phyloP scores from a whole-genome alignment of 1,284 basidiomycete species.

The Boletus semigastroideus region DNA sequence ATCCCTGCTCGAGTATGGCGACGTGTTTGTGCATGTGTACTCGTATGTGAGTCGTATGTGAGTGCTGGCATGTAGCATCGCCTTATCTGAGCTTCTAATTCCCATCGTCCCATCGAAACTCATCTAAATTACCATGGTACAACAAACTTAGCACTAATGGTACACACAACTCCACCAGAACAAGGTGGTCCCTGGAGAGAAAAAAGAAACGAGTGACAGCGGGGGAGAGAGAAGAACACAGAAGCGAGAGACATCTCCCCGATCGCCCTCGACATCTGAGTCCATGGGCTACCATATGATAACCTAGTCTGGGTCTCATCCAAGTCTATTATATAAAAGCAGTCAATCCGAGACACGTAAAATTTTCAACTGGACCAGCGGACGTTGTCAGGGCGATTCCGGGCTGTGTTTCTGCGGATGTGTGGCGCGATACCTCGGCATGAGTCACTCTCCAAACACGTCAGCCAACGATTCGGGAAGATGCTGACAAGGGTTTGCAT shows the following conservation, averaged over 20 bases:
- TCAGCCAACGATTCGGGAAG: conserved; percentile 5
- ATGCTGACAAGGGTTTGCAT: conserved; percentile 6
- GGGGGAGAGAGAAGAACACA: neutral
- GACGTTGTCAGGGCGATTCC: conserved; percentile 7
- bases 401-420: conserved; percentile 2
- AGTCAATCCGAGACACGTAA: conserved; percentile 8
- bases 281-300: conserved; percentile 10
- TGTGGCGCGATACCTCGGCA: conserved; percentile 2
- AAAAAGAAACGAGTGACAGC: conserved; percentile 16
- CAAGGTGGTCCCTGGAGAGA: conserved; percentile 6
- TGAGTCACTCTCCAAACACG: conserved; percentile 24
- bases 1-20: neutral
- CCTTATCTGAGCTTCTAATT: neutral
- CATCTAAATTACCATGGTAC: conserved; percentile 15
- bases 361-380: conserved; percentile 6
- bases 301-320: conserved; percentile 20
- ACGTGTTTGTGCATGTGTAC: conserved; percentile 12
- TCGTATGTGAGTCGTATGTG: too few relatives aligned
- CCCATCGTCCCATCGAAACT: too few relatives aligned
- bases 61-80: neutral
- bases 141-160: conserved; percentile 10
- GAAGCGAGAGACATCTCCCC: conserved; percentile 13
- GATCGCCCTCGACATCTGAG: conserved; percentile 2
- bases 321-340: conserved; percentile 19
- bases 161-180: conserved; percentile 14